Conservation (phyloP, 228 moss, liverwort and hornwort genomes). For the Sphagnum fallax region DNA sequence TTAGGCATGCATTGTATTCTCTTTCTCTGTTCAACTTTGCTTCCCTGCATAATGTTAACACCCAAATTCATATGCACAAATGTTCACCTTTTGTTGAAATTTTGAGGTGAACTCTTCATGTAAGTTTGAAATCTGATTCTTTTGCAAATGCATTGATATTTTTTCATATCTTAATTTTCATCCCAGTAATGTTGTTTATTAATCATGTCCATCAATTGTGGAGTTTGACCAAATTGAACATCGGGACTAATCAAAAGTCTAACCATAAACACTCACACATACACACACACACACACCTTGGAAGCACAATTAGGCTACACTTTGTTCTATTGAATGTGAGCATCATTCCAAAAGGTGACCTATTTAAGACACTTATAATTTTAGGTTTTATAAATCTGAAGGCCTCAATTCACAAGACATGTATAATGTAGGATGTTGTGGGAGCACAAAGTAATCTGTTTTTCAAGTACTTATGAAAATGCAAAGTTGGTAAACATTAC, state of each 20-base stretch:
- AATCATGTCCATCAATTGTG: background rate
- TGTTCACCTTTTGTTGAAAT: background rate
- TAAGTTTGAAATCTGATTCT: background rate
- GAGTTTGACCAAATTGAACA: too few relatives aligned
- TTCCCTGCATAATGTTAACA: conserved; percentile 17
- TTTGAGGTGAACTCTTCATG: background rate
- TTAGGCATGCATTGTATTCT: conserved; percentile 39
- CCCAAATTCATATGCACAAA: background rate
- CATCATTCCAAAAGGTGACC: too few relatives aligned
- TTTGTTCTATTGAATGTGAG: too few relatives aligned
- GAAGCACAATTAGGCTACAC: too few relatives aligned
- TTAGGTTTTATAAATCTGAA: background rate
- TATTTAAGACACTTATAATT: too few relatives aligned
- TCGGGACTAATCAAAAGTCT: too few relatives aligned
- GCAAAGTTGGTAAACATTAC: conserved; percentile 5
- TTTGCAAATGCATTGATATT: background rate
- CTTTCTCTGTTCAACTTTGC: conserved; percentile 28
- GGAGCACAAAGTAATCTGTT: background rate
- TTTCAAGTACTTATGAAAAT: background rate
- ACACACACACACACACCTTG: too few relatives aligned
- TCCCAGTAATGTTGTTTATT: background rate
- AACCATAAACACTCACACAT: too few relatives aligned
- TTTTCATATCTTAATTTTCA: background rate
- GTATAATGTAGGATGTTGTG: background rate
- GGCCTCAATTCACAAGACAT: background rate